Conservation (phyloP, 352 stramenopile genomes). For the Globisporangium spinosum region DNA sequence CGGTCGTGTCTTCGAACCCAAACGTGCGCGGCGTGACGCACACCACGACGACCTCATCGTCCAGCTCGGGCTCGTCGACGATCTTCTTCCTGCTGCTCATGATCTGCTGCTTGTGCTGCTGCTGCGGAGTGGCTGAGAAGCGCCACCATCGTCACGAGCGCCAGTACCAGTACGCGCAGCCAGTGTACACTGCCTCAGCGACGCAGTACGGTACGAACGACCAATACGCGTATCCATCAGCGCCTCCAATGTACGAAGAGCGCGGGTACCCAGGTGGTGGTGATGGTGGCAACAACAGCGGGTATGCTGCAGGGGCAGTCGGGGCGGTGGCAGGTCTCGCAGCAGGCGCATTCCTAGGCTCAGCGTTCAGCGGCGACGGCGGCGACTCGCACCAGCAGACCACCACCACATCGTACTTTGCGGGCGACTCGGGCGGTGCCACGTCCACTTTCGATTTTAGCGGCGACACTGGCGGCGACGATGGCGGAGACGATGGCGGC, state of each 20-base stretch:
- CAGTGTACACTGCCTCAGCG: slow-evolving; percentile 18
- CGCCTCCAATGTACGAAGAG: slow-evolving; percentile 30
- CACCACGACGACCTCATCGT: slow-evolving; percentile 30
- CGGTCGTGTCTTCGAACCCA: slow-evolving; percentile 14
- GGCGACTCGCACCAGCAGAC: slow-evolving; percentile 12
- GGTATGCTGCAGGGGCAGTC: slow-evolving; percentile 35
- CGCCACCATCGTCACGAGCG: slow-evolving; percentile 22
- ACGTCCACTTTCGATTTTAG: slow-evolving; percentile 47
- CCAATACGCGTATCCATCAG: slow-evolving; percentile 50
- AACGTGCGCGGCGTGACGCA: slow-evolving; percentile 24
- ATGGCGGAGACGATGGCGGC: slow-evolving; percentile 32
- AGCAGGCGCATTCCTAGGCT: slow-evolving; percentile 44
- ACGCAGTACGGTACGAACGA: slow-evolving; percentile 8
- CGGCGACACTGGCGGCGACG: slow-evolving; percentile 49
- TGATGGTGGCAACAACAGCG: slow-evolving; percentile 11
- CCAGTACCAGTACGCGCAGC: slow-evolving; percentile 29
- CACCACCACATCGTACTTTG: slow-evolving; percentile 34
- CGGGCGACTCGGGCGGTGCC: slow-evolving; percentile 28
- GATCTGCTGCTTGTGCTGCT: slow-evolving; percentile 55
- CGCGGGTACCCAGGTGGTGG: slow-evolving; percentile 14
- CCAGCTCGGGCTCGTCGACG: slow-evolving; percentile 27
- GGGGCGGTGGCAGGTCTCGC: slow-evolving; percentile 50
- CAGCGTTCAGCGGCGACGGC: slow-evolving; percentile 31
- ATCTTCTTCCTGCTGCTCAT: slow-evolving; percentile 45
- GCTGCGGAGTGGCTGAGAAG: slow-evolving; percentile 28